Conservation (phyloP, 257 asterid genomes). For the Fraxinus anomala region DNA sequence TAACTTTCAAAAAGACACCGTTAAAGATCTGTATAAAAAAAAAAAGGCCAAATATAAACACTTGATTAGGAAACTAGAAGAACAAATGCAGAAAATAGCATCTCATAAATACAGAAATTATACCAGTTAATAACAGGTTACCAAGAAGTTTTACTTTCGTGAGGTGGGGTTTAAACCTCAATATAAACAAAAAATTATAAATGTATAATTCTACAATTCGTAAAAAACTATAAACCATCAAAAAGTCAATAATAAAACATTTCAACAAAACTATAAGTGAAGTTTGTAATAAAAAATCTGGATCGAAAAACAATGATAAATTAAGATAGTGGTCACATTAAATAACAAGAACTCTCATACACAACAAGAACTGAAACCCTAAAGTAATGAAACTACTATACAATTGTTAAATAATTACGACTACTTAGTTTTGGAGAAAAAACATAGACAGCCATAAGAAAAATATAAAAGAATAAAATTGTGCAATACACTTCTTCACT, state of each 20-base stretch:
- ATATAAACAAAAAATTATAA: too few species aligned
- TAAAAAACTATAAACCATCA: too few species aligned
- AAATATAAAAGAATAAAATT: too few species aligned
- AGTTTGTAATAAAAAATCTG: too few species aligned
- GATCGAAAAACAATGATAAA: background rate
- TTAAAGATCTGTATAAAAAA: constrained; percentile 46
- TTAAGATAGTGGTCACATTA: too few species aligned
- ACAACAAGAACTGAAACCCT: background rate
- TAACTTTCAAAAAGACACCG: constrained; percentile 63
- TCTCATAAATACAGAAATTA: too few species aligned
- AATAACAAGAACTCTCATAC: too few species aligned
- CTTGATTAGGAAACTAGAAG: background rate
- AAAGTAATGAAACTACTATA: background rate
- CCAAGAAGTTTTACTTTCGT: too few species aligned
- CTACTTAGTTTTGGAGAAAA: too few species aligned
- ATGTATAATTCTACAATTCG: background rate
- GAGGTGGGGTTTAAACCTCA: background rate
- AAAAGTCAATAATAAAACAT: background rate
- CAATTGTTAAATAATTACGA: background rate
- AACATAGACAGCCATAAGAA: too few species aligned
- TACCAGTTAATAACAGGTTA: background rate
- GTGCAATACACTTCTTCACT: too few species aligned
- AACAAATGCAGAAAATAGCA: background rate
- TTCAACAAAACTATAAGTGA: background rate
- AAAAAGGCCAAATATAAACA: background rate